phyloP scores from a whole-genome alignment of 2,329 filamentous ascomycete species.

The Scedosporium aurantiacum region DNA sequence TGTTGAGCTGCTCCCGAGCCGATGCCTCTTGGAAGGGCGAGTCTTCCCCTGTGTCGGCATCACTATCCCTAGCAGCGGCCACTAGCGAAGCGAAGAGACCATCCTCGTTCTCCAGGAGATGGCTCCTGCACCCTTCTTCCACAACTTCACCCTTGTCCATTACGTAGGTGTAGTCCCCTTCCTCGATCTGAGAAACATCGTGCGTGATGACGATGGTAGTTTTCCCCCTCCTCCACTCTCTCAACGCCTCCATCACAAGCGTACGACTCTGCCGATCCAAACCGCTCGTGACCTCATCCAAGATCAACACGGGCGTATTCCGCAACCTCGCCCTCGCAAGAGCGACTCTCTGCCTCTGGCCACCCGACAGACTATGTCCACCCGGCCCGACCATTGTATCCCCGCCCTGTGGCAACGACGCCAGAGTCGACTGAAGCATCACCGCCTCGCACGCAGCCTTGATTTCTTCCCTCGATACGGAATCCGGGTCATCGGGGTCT shows the following conservation, averaged over 20 bases:
- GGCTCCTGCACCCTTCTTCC: conserved; percentile 53
- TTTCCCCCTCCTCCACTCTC: conserved; percentile 65
- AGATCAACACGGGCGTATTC: conserved; percentile 66
- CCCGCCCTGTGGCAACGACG: conserved; percentile 55
- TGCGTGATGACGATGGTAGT: conserved; percentile 94
- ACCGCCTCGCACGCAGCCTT: conserved; percentile 53
- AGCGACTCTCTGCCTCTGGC: conserved; percentile 72
- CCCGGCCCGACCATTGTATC: conserved; percentile 60
- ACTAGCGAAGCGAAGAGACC: conserved; percentile 37
- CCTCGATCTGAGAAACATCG: conserved; percentile 64
- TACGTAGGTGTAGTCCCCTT: conserved; percentile 69
- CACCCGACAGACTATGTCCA: conserved; percentile 68
- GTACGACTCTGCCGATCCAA: conserved; percentile 63
- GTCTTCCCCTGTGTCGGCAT: background rate
- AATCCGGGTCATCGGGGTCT: conserved; percentile 29
- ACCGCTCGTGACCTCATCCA: conserved; percentile 68
- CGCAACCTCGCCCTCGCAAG: conserved; percentile 68
- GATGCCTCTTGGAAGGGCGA: too few species aligned
- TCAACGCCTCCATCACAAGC: conserved; percentile 62
- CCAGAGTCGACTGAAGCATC: conserved; percentile 57
- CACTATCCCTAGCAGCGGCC: conserved; percentile 8
- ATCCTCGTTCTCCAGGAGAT: conserved; percentile 34
- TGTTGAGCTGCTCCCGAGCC: background rate
- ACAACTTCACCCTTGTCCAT: conserved; percentile 59
- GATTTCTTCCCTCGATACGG: conserved; percentile 44